Conservation (phyloP, 1,284 basidiomycete species). For the Mrakiaceae sp. region DNA sequence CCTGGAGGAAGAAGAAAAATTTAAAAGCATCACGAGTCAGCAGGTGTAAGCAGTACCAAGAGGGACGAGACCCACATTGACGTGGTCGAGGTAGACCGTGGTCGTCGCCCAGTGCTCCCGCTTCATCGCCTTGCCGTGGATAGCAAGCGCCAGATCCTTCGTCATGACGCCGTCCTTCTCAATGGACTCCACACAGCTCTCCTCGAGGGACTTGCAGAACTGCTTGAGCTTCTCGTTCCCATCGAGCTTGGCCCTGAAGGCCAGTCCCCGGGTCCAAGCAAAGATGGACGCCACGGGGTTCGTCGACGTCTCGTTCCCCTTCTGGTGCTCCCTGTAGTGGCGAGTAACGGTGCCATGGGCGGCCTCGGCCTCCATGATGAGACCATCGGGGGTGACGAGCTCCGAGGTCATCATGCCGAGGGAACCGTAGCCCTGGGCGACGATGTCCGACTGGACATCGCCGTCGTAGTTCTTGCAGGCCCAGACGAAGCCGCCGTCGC, state of each 20-base stretch:
- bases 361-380: constrained; percentile 82
- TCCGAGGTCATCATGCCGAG: constrained; percentile 98
- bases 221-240: constrained; percentile 58
- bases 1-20: too few species aligned
- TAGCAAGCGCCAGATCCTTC: constrained; percentile 89
- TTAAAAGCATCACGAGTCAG: too few species aligned
- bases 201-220: constrained; percentile 77
- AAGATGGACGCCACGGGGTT: constrained; percentile 99
- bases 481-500: constrained; percentile 93
- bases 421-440: constrained; percentile 79
- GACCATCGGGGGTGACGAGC: constrained; percentile 89
- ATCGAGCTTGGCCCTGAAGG: constrained; percentile 90
- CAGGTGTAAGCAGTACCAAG: too few species aligned
- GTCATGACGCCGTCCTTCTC: constrained; percentile 88
- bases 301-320: constrained; percentile 85
- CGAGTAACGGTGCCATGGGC: constrained; percentile 91
- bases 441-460: constrained; percentile 81
- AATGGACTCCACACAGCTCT: constrained; percentile 81
- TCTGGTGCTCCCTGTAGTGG: constrained; percentile 94
- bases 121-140: constrained; percentile 84
- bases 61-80: constrained; percentile 29
- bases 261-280: constrained; percentile 91
- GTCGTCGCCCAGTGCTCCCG: constrained; percentile 90
- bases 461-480: constrained; percentile 97
- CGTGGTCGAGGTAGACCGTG: constrained; percentile 79